These are phyloP conservation scores for Aurantiochytrium sp. DNA, from an alignment of 108 stramenopile species.

Conservation along the genomic window DNA sequence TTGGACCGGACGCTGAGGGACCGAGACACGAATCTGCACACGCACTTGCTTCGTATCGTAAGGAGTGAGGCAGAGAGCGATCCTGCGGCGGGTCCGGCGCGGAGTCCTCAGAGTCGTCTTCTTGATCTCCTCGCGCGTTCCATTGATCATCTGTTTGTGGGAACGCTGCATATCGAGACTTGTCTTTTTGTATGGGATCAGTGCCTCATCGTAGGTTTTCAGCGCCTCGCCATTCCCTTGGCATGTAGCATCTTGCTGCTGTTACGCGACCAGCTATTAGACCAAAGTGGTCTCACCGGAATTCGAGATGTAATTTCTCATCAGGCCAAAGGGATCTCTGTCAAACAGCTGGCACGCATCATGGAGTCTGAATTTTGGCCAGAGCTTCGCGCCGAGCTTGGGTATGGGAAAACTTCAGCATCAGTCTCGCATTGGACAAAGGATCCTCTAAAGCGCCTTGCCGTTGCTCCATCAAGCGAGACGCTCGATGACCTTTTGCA, in stretches of 20 bases:
- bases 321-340: neutral
- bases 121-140: neutral
- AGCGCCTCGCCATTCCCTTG: neutral
- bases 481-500: no score
- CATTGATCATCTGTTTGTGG: neutral
- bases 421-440: neutral
- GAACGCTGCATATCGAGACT: neutral
- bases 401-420: neutral
- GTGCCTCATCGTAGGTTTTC: neutral
- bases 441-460: neutral
- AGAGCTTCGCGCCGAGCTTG: neutral
- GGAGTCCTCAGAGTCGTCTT: neutral
- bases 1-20: neutral
- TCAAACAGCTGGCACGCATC: neutral
- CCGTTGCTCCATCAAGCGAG: no score
- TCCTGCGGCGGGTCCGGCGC: neutral
- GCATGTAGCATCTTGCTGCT: neutral
- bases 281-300: neutral
- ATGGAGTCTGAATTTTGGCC: neutral
- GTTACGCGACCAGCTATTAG: neutral
- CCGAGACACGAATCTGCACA: neutral
- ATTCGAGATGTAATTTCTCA: neutral
- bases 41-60: neutral
- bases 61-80: neutral
- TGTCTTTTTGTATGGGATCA: neutral